Conservation (phyloP, 352 stramenopile species). For the Globisporangium heterothallicum region DNA sequence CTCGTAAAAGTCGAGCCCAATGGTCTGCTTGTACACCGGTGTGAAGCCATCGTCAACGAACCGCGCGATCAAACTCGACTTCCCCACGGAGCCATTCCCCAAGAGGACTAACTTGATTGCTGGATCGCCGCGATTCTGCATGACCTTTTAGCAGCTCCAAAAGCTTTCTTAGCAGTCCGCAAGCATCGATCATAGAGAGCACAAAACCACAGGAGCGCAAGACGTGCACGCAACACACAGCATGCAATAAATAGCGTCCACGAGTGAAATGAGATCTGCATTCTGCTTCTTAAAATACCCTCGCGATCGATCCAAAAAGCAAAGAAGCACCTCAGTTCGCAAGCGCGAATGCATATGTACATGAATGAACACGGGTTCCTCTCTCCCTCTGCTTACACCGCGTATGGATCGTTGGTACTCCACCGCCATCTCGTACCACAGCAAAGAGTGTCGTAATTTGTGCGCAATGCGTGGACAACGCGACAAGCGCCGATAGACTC, state of each 20-base stretch:
- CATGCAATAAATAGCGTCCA: not conserved
- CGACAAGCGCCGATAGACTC: not conserved
- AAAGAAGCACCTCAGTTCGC: not conserved
- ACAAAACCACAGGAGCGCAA: not conserved
- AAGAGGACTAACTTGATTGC: slow-evolving; percentile 82
- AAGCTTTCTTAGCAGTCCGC: not conserved
- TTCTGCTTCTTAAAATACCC: not conserved
- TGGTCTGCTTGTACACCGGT: slow-evolving; percentile 83
- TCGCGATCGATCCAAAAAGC: not conserved
- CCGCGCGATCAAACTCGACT: slow-evolving; percentile 77
- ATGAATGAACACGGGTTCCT: not conserved
- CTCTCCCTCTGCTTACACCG: too few relatives aligned
- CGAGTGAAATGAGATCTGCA: not conserved
- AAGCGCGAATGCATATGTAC: not conserved
- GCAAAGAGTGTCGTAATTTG: not conserved
- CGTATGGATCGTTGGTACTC: too few relatives aligned
- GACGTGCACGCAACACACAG: not conserved
- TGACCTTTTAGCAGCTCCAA: not conserved
- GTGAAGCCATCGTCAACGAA: slow-evolving; percentile 82
- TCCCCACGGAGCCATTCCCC: slow-evolving; percentile 83
- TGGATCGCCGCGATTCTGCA: slow-evolving; percentile 32
- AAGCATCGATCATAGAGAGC: too few relatives aligned
- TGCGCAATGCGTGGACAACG: not conserved
- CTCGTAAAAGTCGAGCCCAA: slow-evolving; percentile 85
- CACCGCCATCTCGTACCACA: not conserved